phyloP scores from a whole-genome alignment of 768 basidiomycete species.

The Phaffia tasmanica region DNA sequence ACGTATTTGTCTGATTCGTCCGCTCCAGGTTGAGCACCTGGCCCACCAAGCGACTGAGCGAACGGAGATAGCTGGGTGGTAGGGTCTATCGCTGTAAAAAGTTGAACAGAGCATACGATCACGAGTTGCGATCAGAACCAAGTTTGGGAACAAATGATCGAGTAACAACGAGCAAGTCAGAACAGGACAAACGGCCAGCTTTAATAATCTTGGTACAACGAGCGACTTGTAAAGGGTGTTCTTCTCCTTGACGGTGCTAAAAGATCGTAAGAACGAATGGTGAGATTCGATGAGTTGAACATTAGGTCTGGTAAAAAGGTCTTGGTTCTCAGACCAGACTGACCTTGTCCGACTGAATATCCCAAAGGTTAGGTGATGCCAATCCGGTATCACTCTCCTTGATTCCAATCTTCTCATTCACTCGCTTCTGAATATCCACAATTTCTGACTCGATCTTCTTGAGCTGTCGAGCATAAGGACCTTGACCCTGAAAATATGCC shows the following conservation, averaged over 20 bases:
- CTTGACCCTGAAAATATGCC: slow-evolving; percentile 67
- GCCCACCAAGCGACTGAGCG: slow-evolving; percentile 21
- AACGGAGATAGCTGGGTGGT: slow-evolving; percentile 17
- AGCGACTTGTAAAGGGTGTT: slow-evolving; percentile 91
- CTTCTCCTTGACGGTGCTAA: slow-evolving; percentile 37
- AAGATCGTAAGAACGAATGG: neutral
- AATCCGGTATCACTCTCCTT: slow-evolving; percentile 98
- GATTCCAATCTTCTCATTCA: slow-evolving; percentile 95
- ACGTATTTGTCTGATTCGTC: slow-evolving; percentile 99
- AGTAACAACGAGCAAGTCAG: neutral
- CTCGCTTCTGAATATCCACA: slow-evolving; percentile 89
- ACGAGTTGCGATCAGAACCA: too few species aligned
- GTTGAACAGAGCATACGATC: neutral
- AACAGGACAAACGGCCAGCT: slow-evolving; percentile 39
- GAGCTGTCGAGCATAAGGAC: slow-evolving; percentile 79
- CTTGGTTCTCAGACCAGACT: neutral
- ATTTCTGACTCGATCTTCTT: slow-evolving; percentile 86
- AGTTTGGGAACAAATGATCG: neutral
- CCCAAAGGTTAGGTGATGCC: slow-evolving; percentile 94
- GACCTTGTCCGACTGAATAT: slow-evolving; percentile 72
- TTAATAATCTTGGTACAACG: slow-evolving; percentile 97
- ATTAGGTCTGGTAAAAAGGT: neutral
- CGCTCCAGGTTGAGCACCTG: slow-evolving; percentile 48
- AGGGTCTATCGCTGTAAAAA: slow-evolving; percentile 17
- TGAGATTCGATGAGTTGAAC: neutral